A percentile compares a stretch with the other conserved stretches of the same genome.
Evolutionary conservation across 192 early-diverging fungal genomes (phyloP).

Genomic region (Rhizophagus prolifer): DNA sequence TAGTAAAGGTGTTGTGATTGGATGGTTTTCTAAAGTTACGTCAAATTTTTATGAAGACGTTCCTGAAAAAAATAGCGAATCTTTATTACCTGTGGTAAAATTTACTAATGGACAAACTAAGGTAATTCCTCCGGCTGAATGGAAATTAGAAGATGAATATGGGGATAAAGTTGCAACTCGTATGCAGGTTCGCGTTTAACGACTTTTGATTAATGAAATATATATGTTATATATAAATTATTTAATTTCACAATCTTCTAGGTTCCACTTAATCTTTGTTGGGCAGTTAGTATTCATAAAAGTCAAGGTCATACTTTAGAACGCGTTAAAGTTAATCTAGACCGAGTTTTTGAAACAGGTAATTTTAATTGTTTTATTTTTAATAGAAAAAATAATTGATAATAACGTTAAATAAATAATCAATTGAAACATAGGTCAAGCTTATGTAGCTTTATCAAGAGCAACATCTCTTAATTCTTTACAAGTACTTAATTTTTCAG

Average conservation of each 20-base stretch:
- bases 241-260: background rate
- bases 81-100: conserved; percentile 33
- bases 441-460: conserved; percentile 79
- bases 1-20: conserved; percentile 63
- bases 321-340: conserved; percentile 70
- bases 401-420: background rate
- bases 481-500: conserved; percentile 69
- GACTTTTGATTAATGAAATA: background rate
- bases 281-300: conserved; percentile 88
- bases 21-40: conserved; percentile 31
- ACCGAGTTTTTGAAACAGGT: conserved; percentile 74
- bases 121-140: background rate
- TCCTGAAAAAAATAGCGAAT: background rate
- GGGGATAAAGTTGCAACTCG: background rate
- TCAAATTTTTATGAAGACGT: conserved; percentile 32
- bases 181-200: background rate
- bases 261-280: conserved; percentile 76
- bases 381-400: background rate
- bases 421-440: conserved; percentile 48
- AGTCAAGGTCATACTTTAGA: conserved; percentile 86
- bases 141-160: background rate
- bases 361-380: background rate
- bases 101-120: background rate
- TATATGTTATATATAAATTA: no score
- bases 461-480: conserved; percentile 66